Percentiles rank a stretch among this genome's conserved stretches.
Conservation (phyloP, 352 stramenopile genomes). For the Phytophthora uliginosa region DNA sequence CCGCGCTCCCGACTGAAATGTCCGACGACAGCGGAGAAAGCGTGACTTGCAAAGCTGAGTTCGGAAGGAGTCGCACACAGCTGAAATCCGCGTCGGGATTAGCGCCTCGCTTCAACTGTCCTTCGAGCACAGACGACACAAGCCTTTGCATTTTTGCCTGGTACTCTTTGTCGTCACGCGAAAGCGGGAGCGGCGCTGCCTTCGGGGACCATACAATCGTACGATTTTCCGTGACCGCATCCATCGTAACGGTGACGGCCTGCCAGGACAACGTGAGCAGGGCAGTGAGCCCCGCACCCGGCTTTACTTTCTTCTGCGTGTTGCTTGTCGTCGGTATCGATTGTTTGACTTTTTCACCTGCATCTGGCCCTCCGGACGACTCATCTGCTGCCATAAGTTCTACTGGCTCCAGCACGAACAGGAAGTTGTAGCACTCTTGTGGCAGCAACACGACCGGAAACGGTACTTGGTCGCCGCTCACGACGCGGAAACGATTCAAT, state of each 20-base stretch:
- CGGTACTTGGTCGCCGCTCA: constrained; percentile 49
- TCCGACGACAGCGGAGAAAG: constrained; percentile 42
- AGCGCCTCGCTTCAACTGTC: constrained; percentile 10
- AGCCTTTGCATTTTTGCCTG: constrained; percentile 21
- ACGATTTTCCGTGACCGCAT: constrained; percentile 72
- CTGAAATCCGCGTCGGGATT: constrained; percentile 34
- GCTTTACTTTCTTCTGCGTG: constrained; percentile 29
- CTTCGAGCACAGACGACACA: constrained; percentile 22
- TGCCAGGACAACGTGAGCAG: constrained; percentile 77
- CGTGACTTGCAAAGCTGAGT: constrained; percentile 57
- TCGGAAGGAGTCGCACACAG: constrained; percentile 46
- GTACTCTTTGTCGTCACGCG: constrained; percentile 20
- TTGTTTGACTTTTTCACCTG: constrained; percentile 15
- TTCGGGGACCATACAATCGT: constrained; percentile 75
- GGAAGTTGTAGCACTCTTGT: constrained; percentile 76
- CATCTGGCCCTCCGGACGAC: constrained; percentile 14
- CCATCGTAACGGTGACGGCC: constrained; percentile 30
- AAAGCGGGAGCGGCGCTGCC: constrained; percentile 18
- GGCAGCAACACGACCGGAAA: constrained; percentile 68
- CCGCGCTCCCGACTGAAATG: constrained; percentile 27
- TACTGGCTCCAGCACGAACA: constrained; percentile 54
- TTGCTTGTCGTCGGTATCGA: constrained; percentile 10
- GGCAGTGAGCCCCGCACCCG: constrained; percentile 2
- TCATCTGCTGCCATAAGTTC: constrained; percentile 25
- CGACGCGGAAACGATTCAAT: constrained; percentile 41